phyloP scores from a whole-genome alignment of 2,329 filamentous ascomycete genomes.

The Xylaria sp. region DNA sequence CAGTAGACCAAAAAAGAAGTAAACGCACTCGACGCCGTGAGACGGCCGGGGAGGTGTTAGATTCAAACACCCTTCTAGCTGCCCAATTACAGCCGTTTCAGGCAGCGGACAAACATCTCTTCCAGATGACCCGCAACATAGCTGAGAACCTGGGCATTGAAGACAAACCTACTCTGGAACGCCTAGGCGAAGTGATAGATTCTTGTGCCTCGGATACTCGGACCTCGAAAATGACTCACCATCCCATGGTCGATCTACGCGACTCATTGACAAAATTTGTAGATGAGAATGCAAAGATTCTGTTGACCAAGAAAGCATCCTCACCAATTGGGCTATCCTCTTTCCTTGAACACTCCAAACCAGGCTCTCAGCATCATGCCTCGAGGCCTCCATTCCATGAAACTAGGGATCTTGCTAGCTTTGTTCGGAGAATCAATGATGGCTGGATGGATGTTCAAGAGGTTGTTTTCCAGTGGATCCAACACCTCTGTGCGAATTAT shows the following conservation, averaged over 20 bases:
- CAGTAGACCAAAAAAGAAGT: conserved; percentile 64
- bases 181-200: conserved; percentile 57
- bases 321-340: conserved; percentile 61
- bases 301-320: conserved; percentile 60
- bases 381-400: conserved; percentile 59
- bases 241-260: conserved; percentile 56
- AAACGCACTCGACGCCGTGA: conserved; percentile 69
- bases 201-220: conserved; percentile 58
- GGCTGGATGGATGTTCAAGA: conserved; percentile 62
- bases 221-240: conserved; percentile 52
- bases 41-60: conserved; percentile 56
- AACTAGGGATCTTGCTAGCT: conserved; percentile 55
- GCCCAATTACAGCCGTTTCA: conserved; percentile 63
- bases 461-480: conserved; percentile 64
- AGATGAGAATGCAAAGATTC: conserved; percentile 58
- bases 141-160: conserved; percentile 61
- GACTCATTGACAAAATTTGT: conserved; percentile 56
- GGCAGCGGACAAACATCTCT: conserved; percentile 61
- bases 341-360: conserved; percentile 68
- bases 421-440: conserved; percentile 55
- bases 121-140: conserved; percentile 60
- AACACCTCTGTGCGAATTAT: conserved; percentile 57
- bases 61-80: conserved; percentile 58
- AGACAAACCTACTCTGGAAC: conserved; percentile 52
- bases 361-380: conserved; percentile 55